Percentiles rank a stretch among this genome's conserved stretches.
Evolutionary conservation across 2,329 filamentous ascomycete species (phyloP).

Genomic region (Mariannaea elegans): DNA sequence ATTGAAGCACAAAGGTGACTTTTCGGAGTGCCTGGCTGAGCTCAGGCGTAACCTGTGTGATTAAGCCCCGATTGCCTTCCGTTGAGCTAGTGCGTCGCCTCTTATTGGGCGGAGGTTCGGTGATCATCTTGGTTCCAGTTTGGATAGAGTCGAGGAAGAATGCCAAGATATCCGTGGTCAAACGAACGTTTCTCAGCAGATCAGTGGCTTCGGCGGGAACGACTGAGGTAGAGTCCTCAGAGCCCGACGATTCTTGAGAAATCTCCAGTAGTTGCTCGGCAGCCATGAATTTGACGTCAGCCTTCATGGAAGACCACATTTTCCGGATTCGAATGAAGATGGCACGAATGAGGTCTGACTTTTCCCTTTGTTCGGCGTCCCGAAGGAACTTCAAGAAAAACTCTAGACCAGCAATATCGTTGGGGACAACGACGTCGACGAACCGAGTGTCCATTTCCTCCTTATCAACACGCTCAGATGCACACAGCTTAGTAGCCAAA

Average conservation of each 20-base stretch:
- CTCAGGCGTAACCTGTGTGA: constrained; percentile 70
- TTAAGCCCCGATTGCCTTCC: constrained; percentile 68
- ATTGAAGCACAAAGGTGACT: constrained; percentile 86
- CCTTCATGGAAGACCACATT: constrained; percentile 78
- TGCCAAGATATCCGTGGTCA: constrained; percentile 77
- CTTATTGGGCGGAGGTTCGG: constrained; percentile 78
- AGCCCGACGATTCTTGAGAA: constrained; percentile 55
- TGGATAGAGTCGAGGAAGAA: constrained; percentile 79
- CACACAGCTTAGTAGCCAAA: constrained; percentile 56
- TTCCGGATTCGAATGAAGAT: constrained; percentile 75
- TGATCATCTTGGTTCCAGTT: constrained; percentile 75
- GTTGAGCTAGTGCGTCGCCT: constrained; percentile 80
- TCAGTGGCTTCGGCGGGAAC: constrained; percentile 72
- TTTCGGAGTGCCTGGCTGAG: constrained; percentile 75
- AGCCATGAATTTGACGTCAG: constrained; percentile 65
- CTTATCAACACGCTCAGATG: constrained; percentile 53
- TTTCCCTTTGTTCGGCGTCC: constrained; percentile 49
- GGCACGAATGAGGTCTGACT: constrained; percentile 64
- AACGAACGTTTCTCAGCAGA: constrained; percentile 75
- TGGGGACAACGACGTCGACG: constrained; percentile 63
- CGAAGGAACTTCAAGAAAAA: constrained; percentile 60
- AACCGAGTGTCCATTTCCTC: constrained; percentile 53
- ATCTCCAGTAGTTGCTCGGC: constrained; percentile 71
- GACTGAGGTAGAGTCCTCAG: constrained; percentile 46
- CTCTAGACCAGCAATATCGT: constrained; percentile 61